Conservation (phyloP, 2,329 filamentous ascomycete species). For the Alternaria sp. region DNA sequence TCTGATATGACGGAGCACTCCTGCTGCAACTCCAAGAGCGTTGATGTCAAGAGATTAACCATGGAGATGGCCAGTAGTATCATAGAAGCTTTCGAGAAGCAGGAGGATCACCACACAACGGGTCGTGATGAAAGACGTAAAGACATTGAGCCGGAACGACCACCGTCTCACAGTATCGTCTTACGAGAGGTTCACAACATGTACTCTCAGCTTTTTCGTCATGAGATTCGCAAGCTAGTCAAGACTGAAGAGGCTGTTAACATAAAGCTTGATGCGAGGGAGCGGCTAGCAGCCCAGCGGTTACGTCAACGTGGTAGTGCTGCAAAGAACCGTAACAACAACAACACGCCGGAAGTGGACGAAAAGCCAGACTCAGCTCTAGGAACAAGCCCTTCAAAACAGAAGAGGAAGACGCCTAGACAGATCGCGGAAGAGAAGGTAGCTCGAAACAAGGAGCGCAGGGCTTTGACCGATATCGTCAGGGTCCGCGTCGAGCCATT, state of each 20-base stretch:
- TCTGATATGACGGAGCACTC: neutral
- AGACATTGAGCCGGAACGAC: neutral
- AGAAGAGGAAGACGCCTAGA: conserved; percentile 1
- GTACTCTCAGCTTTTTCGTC: conserved; percentile 4
- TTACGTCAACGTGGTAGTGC: neutral
- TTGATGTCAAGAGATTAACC: neutral
- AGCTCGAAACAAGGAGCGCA: conserved; percentile 1
- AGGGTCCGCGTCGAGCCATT: neutral
- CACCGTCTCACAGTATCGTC: neutral
- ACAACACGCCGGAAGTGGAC: neutral
- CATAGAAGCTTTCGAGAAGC: neutral
- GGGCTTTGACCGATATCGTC: neutral
- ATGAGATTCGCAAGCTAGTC: neutral
- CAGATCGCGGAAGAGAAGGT: conserved; percentile 3
- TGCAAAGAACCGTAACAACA: neutral
- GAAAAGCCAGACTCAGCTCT: neutral
- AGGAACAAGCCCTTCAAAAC: neutral
- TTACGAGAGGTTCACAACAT: conserved; percentile 10
- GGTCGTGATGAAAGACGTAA: neutral
- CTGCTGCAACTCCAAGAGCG: neutral
- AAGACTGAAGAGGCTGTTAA: conserved; percentile 1
- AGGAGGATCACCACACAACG: neutral
- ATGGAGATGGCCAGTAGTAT: conserved; percentile 6
- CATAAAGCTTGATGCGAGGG: neutral
- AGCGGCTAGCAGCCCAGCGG: neutral